These are phyloP conservation scores for Adansonia madagascariensis DNA, from an alignment of 441 rosid genomes.

Conservation along the genomic window DNA sequence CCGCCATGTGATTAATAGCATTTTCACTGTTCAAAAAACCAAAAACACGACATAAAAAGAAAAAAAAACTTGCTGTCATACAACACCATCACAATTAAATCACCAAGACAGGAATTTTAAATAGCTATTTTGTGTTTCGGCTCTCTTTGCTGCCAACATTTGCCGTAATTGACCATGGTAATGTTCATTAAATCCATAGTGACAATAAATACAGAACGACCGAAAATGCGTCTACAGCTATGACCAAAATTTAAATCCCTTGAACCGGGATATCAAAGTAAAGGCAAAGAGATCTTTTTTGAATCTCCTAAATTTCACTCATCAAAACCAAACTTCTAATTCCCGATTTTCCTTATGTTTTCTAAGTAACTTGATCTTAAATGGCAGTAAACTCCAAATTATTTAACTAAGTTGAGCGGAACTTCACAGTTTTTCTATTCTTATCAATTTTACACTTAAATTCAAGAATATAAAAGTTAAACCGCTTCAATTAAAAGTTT, in stretches of 20 bases:
- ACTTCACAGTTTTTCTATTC: neutral
- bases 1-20: slow-evolving; percentile 58
- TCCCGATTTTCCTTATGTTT: neutral
- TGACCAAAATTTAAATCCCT: too few species aligned
- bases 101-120: neutral
- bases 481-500: neutral
- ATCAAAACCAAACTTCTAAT: neutral
- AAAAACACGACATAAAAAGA: neutral
- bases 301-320: slow-evolving; percentile 9
- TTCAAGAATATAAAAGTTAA: neutral
- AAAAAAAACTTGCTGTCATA: neutral
- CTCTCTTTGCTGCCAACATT: too few species aligned
- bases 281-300: neutral
- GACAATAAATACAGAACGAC: too few species aligned
- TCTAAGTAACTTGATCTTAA: neutral
- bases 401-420: neutral
- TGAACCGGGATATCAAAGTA: neutral
- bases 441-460: neutral
- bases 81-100: neutral
- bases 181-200: too few species aligned
- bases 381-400: neutral
- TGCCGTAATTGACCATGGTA: too few species aligned
- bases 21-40: slow-evolving; percentile 39
- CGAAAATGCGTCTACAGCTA: too few species aligned
- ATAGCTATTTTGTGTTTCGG: too few species aligned